These are phyloP conservation scores for Akanthomyces dipterigenus DNA, from an alignment of 2,329 filamentous ascomycete genomes.

Conservation along the genomic window DNA sequence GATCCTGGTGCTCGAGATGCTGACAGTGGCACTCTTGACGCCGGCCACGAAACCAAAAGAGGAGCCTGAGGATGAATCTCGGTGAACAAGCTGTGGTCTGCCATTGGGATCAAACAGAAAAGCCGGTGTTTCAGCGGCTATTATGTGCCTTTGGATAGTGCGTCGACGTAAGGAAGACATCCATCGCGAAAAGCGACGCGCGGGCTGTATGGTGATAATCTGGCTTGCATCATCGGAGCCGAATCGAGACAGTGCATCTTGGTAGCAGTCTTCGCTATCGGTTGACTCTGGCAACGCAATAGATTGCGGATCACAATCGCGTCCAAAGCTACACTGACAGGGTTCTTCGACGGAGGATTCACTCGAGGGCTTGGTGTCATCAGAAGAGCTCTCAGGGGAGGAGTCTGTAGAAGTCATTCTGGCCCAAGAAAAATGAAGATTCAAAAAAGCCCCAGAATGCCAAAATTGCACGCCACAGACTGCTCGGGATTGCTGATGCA, in stretches of 20 bases:
- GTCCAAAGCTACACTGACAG: background rate
- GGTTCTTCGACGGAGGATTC: constrained; percentile 3
- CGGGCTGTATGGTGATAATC: background rate
- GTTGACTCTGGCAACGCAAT: constrained; percentile 4
- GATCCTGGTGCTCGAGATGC: constrained; percentile 52
- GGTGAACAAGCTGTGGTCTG: constrained; percentile 25
- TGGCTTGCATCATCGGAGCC: constrained; percentile 2
- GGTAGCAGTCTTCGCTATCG: constrained; percentile 1
- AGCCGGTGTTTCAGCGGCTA: constrained; percentile 9
- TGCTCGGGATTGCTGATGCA: background rate
- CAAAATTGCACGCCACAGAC: constrained; percentile 7
- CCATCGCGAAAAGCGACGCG: constrained; percentile 46
- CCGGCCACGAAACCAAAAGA: constrained; percentile 76
- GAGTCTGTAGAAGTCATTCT: constrained; percentile 10
- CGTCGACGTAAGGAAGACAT: constrained; percentile 61
- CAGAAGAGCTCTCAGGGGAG: background rate
- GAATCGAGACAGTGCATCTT: constrained; percentile 1
- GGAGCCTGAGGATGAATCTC: constrained; percentile 61
- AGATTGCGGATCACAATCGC: background rate
- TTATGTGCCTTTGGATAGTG: constrained; percentile 32
- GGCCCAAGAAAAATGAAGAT: constrained; percentile 6
- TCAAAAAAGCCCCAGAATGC: constrained; percentile 10
- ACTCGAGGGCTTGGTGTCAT: background rate
- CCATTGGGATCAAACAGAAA: background rate
- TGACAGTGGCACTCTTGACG: constrained; percentile 74